Evolutionary conservation across 139 green algal genomes (phyloP), one percentile per base, ranked within the genome.

Genomic region (Marvania coccoides): DNA sequence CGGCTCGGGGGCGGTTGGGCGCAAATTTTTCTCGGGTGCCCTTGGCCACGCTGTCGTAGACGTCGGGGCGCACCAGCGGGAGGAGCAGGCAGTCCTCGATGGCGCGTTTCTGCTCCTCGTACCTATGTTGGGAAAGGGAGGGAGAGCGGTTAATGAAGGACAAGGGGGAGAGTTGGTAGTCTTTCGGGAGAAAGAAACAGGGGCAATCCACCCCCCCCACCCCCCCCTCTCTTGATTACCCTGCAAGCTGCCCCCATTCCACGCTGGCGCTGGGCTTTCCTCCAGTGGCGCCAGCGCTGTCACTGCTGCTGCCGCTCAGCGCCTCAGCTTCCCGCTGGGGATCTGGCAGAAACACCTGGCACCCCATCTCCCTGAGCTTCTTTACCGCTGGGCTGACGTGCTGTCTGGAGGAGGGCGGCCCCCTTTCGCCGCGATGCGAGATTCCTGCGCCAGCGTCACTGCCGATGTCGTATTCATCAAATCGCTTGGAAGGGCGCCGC

Each of bases 41-140:
- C 3, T 68, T 45, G 3, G 81, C 77, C 13, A 96, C 72, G 9
- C 61, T 48, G 15, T 85, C 72, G 64, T 88, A 93, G 28, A 96
- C 84, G n/a, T 97, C 69, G 1, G 91, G 85, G 42, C 85, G 79
- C 66, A 80, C 70, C 62, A 97, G 73, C 6, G 88, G 77, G 51
- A 96, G 76, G 47, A 85, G 72, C 75, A 97, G 63, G 23, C 73
- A 90, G 69, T 97, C 91, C 68, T 97, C 90, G 5, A 97, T 89
- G 24, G 72, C 69, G 39, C 77, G 76, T 76, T 97, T 97, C 83
- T 97, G 89, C 5, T 81, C 71, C 48, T 94, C 89, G 54, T 97
- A 97, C 1, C 90, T n/a, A n/a, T n/a, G n/a, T n/a, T n/a, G n/a
- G n/a, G n/a, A n/a, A n/a, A n/a, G n/a, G n/a, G n/a, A n/a, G n/a